A percentile compares a stretch with the other conserved stretches of the same genome.
phyloP scores from a whole-genome alignment of 1,139 yeast species.

The Komagataea norvegica region DNA sequence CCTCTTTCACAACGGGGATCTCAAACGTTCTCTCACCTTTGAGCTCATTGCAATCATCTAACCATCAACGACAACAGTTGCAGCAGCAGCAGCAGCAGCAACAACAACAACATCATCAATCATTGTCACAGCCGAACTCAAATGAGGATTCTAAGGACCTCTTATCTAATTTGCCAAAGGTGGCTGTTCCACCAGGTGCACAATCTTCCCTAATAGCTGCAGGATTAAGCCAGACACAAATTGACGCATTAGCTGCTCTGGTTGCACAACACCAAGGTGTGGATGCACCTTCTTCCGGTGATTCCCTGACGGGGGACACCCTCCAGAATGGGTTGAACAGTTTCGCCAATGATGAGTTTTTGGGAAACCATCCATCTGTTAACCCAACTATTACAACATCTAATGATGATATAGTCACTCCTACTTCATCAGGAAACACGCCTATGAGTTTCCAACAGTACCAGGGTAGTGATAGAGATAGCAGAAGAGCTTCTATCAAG shows the following conservation, averaged over 20 bases:
- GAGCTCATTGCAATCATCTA: constrained; percentile 9
- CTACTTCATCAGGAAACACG: constrained; percentile 1
- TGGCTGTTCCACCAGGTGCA: constrained; percentile 71
- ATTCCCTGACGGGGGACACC: not conserved
- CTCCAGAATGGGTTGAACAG: constrained; percentile 6
- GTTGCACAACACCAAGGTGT: constrained; percentile 62
- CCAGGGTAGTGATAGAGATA: not conserved
- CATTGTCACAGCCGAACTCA: not conserved
- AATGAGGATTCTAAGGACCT: constrained; percentile 16
- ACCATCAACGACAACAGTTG: constrained; percentile 4
- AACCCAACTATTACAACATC: constrained; percentile 9
- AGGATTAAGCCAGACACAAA: constrained; percentile 62
- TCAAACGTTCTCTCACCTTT: constrained; percentile 13
- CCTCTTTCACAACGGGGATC: constrained; percentile 11
- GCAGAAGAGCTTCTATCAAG: constrained; percentile 7
- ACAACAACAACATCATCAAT: constrained; percentile 1
- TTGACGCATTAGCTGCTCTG: constrained; percentile 65
- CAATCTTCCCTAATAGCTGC: constrained; percentile 55
- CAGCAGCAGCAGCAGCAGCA: not conserved
- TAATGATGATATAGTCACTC: not conserved
- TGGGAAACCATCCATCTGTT: constrained; percentile 11
- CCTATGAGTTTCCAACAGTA: constrained; percentile 6
- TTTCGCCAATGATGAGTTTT: constrained; percentile 4
- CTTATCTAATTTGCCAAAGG: constrained; percentile 44
- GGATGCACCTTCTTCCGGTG: constrained; percentile 7